These are phyloP conservation scores for Picochlorum sp. DNA, from an alignment of 139 green algal species.

Conservation along the genomic window DNA sequence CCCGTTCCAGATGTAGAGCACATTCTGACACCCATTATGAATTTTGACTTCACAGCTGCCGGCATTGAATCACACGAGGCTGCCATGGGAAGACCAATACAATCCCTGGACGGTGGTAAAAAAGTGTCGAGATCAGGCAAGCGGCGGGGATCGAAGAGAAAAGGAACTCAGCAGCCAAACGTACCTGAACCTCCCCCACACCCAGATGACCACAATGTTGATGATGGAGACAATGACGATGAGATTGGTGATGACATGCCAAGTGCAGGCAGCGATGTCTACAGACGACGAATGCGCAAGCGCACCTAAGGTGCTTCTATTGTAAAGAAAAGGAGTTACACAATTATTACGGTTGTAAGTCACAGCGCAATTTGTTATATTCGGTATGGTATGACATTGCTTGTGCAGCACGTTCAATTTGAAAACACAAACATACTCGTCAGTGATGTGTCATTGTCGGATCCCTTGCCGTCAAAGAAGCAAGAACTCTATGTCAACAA, in stretches of 20 bases:
- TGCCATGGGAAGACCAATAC: slow-evolving; percentile 10
- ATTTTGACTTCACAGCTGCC: slow-evolving; percentile 21
- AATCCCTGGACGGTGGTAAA: background rate
- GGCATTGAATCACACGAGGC: slow-evolving; percentile 24
- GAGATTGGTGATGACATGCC: background rate
- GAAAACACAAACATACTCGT: too few relatives aligned
- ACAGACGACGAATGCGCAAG: slow-evolving; percentile 12
- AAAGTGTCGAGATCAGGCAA: background rate
- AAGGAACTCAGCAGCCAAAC: too few relatives aligned
- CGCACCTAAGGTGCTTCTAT: too few relatives aligned
- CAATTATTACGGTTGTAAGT: background rate
- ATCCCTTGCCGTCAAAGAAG: too few relatives aligned
- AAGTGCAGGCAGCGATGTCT: slow-evolving; percentile 24
- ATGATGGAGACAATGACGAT: background rate
- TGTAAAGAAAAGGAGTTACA: background rate
- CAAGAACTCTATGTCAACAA: too few relatives aligned
- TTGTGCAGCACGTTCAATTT: too few relatives aligned
- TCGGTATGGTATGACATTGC: too few relatives aligned
- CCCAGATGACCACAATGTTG: too few relatives aligned
- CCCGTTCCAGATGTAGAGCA: slow-evolving; percentile 19
- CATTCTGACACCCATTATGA: slow-evolving; percentile 37
- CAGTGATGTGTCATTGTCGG: too few relatives aligned
- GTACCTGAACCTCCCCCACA: too few relatives aligned
- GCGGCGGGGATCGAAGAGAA: background rate
- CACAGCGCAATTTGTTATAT: background rate